Percentiles rank a stretch among this genome's conserved stretches.
phyloP scores from a whole-genome alignment of 2,329 filamentous ascomycete species.

The Hymenoscyphus fraxineus region DNA sequence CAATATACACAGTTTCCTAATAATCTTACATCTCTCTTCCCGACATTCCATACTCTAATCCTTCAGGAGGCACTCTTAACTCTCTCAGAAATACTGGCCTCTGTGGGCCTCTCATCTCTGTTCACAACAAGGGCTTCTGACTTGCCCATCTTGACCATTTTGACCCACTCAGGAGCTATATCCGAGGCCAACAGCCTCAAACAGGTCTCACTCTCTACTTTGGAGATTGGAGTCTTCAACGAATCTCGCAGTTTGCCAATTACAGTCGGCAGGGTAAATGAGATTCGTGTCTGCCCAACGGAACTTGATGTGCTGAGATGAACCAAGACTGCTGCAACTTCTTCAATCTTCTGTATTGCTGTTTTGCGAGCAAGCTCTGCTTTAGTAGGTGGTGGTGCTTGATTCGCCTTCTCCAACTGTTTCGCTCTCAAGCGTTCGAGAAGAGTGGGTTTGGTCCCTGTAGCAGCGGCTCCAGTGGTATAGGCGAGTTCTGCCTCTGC shows the following conservation, averaged over 20 bases:
- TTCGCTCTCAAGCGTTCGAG: constrained; percentile 74
- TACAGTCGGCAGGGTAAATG: constrained; percentile 62
- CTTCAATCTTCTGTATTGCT: constrained; percentile 64
- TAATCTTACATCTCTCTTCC: neutral
- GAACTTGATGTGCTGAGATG: constrained; percentile 57
- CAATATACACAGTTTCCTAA: constrained; percentile 4
- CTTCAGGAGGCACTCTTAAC: constrained; percentile 23
- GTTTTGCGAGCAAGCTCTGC: constrained; percentile 57
- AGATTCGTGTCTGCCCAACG: constrained; percentile 52
- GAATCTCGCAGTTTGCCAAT: constrained; percentile 66
- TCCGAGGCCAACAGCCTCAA: constrained; percentile 45
- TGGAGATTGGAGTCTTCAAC: constrained; percentile 45
- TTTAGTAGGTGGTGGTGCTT: constrained; percentile 45
- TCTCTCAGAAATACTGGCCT: constrained; percentile 28
- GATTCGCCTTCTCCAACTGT: constrained; percentile 49
- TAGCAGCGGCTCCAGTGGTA: constrained; percentile 24
- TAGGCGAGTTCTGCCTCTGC: constrained; percentile 8
- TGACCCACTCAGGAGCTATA: constrained; percentile 48
- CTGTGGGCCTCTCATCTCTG: constrained; percentile 29
- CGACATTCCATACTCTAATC: neutral
- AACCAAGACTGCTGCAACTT: constrained; percentile 64
- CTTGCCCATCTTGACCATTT: constrained; percentile 43
- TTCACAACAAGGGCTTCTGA: constrained; percentile 45
- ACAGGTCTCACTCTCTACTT: constrained; percentile 44
- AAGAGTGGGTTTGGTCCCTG: constrained; percentile 56